phyloP scores from a whole-genome alignment of 78 protist species.

The Dictyostelium firmibasis region DNA sequence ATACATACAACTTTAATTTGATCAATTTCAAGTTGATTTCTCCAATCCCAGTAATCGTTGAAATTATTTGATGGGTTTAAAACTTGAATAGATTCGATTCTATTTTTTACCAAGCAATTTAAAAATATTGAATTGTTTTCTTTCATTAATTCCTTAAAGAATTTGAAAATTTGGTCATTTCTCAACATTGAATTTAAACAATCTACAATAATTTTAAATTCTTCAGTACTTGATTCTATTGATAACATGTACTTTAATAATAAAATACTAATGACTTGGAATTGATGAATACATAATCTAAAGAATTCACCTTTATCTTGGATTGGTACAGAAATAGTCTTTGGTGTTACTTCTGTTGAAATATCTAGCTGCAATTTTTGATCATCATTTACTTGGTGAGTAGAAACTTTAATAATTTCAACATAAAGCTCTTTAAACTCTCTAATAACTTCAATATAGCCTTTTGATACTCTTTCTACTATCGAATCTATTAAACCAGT shows the following conservation, averaged over 20 bases:
- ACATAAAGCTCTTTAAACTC: background rate
- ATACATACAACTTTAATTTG: background rate
- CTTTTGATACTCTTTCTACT: background rate
- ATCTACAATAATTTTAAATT: background rate
- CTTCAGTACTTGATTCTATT: background rate
- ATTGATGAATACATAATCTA: background rate
- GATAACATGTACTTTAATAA: background rate
- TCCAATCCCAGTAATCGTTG: background rate
- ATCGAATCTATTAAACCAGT: background rate
- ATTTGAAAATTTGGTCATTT: background rate
- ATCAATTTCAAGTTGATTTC: background rate
- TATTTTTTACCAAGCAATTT: background rate
- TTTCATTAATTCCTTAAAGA: background rate
- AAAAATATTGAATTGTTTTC: background rate
- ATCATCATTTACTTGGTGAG: background rate
- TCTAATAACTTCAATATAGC: background rate
- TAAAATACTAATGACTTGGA: background rate
- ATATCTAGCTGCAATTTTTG: too few relatives aligned
- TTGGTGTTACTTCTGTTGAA: background rate
- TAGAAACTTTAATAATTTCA: background rate
- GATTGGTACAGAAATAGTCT: background rate
- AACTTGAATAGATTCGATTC: background rate
- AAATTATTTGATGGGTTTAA: background rate
- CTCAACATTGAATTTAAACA: background rate
- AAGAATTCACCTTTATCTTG: background rate